phyloP scores from a whole-genome alignment of 768 basidiomycete genomes.

The Suillus plorans region DNA sequence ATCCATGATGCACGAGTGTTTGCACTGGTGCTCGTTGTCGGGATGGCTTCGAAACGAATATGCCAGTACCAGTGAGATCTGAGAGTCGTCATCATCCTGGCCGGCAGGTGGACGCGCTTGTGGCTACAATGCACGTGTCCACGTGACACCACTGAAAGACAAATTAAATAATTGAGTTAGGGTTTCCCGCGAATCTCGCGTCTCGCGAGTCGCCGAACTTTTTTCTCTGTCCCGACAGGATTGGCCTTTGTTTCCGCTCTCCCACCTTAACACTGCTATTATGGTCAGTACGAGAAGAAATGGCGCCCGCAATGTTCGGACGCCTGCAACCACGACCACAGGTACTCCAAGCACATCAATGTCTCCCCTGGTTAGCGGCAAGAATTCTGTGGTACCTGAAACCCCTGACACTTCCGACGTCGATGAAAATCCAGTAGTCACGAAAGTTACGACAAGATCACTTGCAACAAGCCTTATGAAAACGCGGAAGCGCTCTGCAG shows the following conservation, averaged over 20 bases:
- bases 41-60: not conserved
- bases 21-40: not conserved
- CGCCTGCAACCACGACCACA: slow-evolving; percentile 27
- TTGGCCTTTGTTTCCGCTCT: slow-evolving; percentile 15
- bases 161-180: slow-evolving; percentile 18
- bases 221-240: slow-evolving; percentile 4
- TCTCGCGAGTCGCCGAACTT: slow-evolving; percentile 1
- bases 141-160: slow-evolving; percentile 24
- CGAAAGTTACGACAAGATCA: slow-evolving; percentile 5
- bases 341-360: slow-evolving; percentile 39
- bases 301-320: slow-evolving; percentile 12
- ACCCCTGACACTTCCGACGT: slow-evolving; percentile 55
- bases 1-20: not conserved
- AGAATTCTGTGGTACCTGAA: slow-evolving; percentile 43
- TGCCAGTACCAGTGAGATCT: no score
- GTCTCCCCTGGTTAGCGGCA: slow-evolving; percentile 53
- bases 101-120: slow-evolving; percentile 22
- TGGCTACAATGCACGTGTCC: slow-evolving; percentile 18
- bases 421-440: slow-evolving; percentile 12
- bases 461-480: slow-evolving; percentile 12
- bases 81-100: no score
- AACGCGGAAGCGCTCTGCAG: slow-evolving; percentile 33
- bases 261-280: not conserved
- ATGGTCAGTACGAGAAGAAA: slow-evolving; percentile 26
- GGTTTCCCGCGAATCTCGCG: not conserved